Conservation (phyloP, 495 filamentous ascomycete species). For the Penicillium roqueforti region DNA sequence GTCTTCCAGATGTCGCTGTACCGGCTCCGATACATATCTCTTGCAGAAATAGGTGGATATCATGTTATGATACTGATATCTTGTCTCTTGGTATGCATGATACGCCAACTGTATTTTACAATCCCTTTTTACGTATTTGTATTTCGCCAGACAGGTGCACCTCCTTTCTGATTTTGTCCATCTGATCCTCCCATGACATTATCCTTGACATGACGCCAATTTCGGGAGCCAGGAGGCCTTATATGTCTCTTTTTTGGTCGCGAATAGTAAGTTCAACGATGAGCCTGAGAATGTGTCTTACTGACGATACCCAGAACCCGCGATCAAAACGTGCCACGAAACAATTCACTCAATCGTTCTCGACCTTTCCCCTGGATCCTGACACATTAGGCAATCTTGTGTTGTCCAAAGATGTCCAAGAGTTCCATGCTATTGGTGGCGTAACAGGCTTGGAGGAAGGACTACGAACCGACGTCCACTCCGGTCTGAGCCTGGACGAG, state of each 20-base stretch:
- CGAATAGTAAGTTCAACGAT: background rate
- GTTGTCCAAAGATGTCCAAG: background rate
- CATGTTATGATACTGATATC: background rate
- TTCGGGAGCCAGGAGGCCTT: background rate
- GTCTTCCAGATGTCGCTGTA: background rate
- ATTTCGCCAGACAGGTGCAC: background rate
- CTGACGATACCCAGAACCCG: background rate
- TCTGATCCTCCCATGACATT: background rate
- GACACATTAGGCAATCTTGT: background rate
- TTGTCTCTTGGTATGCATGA: background rate
- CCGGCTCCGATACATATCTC: background rate
- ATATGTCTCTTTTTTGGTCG: background rate
- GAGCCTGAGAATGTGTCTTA: background rate
- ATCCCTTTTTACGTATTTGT: background rate
- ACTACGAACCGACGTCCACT: conserved; percentile 5
- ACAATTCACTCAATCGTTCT: conserved; percentile 7
- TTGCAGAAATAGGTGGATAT: background rate
- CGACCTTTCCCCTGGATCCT: background rate
- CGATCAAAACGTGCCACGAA: background rate
- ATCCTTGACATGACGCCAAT: background rate
- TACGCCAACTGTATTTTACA: background rate
- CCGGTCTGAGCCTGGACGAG: conserved; percentile 7
- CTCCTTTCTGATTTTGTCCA: background rate
- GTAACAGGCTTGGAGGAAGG: background rate
- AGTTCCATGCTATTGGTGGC: background rate